Evolutionary conservation across 1,284 basidiomycete species (phyloP).

Genomic region (Cutaneotrichosporon daszewskae): DNA sequence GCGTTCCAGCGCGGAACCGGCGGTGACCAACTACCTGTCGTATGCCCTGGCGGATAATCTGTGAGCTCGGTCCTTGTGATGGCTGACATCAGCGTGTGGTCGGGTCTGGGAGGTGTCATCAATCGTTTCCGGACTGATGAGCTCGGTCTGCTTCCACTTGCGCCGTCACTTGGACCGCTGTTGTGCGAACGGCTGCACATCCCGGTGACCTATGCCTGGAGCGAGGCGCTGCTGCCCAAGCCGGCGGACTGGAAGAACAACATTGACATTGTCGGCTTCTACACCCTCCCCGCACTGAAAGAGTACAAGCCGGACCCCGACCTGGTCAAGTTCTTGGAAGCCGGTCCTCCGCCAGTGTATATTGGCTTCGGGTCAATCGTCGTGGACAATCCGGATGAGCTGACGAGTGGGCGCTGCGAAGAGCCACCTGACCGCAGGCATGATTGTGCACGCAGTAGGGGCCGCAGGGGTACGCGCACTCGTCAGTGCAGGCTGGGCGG

Average conservation of each 20-base stretch:
- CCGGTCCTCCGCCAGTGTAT: constrained; percentile 57
- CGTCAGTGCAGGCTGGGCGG: constrained; percentile 62
- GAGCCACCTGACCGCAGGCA: too few relatives aligned
- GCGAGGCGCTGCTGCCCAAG: constrained; percentile 58
- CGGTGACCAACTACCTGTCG: constrained; percentile 56
- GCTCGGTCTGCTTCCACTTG: constrained; percentile 54
- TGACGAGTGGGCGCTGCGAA: too few relatives aligned
- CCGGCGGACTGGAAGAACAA: constrained; percentile 60
- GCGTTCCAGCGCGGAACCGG: constrained; percentile 46
- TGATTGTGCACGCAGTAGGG: constrained; percentile 56
- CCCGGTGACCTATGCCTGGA: constrained; percentile 69
- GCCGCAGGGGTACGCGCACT: constrained; percentile 56
- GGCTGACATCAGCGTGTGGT: constrained; percentile 13
- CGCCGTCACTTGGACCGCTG: constrained; percentile 53
- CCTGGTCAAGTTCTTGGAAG: constrained; percentile 52
- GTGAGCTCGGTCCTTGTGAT: constrained; percentile 18
- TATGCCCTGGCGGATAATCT: constrained; percentile 56
- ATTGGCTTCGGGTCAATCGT: constrained; percentile 63
- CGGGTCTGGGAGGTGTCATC: constrained; percentile 57
- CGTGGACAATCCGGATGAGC: constrained; percentile 54
- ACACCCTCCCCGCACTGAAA: constrained; percentile 47
- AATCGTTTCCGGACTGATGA: constrained; percentile 57
- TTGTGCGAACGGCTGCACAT: constrained; percentile 57
- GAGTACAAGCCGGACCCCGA: constrained; percentile 50
- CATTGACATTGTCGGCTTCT: constrained; percentile 63